A percentile compares a stretch with the other conserved stretches of the same genome.
Conservation (phyloP, 129 eudicot genomes). For the Pulicaria dysenterica region DNA sequence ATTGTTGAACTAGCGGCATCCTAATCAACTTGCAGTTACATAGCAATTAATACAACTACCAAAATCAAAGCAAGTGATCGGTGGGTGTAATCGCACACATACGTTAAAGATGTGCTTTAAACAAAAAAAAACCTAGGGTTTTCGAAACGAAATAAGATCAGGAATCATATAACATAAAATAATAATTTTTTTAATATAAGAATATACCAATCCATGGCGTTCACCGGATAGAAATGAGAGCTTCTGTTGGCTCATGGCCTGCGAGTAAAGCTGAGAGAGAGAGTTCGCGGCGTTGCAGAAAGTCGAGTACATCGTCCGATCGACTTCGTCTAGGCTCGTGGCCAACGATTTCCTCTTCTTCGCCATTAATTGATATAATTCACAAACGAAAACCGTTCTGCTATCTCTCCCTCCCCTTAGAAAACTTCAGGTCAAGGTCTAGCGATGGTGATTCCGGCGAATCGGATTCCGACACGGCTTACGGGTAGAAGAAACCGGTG, state of each 20-base stretch:
- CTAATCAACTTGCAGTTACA: constrained; percentile 2
- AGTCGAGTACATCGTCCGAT: constrained; percentile 57
- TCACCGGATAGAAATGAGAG: constrained; percentile 64
- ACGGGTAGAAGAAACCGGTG: constrained; percentile 15
- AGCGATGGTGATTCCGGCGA: constrained; percentile 16
- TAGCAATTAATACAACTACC: not conserved
- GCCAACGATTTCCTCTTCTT: constrained; percentile 62
- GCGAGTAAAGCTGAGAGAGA: constrained; percentile 64
- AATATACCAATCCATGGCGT: constrained; percentile 59
- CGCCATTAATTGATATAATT: constrained; percentile 31
- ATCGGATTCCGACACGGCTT: constrained; percentile 25
- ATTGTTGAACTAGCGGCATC: not conserved
- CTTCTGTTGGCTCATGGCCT: constrained; percentile 49
- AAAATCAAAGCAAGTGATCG: not conserved
- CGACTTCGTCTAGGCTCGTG: constrained; percentile 58
- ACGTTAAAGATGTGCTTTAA: not conserved
- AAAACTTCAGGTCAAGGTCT: constrained; percentile 1
- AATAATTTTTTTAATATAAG: not conserved
- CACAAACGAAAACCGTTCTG: not conserved
- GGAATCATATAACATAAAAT: not conserved
- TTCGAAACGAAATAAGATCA: constrained; percentile 14
- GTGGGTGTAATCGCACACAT: not conserved
- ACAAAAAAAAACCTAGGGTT: constrained; percentile 24
- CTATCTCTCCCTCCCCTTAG: constrained; percentile 9
- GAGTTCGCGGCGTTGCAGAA: constrained; percentile 65